Percentiles rank a stretch among this genome's conserved stretches.
phyloP scores from a whole-genome alignment of 441 rosid genomes.

The Dalechampia spathulata region DNA sequence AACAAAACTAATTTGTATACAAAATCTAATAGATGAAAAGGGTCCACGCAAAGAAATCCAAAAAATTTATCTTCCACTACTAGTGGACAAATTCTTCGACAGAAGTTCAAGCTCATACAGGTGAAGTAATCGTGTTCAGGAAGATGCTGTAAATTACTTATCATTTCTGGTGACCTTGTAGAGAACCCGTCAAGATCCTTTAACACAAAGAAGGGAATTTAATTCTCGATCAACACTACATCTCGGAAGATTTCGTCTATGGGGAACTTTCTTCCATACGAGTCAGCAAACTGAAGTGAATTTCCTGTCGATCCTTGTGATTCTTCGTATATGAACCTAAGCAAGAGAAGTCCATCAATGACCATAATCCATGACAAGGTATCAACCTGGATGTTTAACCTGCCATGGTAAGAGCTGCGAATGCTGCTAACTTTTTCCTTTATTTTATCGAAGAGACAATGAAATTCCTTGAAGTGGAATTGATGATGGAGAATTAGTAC shows the following conservation, averaged over 20 bases:
- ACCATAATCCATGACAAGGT: slow-evolving; percentile 12
- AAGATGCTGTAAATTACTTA: not conserved
- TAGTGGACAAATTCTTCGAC: not conserved
- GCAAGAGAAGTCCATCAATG: slow-evolving; percentile 12
- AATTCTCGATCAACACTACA: slow-evolving; percentile 18
- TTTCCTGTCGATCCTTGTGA: not conserved
- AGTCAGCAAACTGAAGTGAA: not conserved
- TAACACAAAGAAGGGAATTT: slow-evolving; percentile 10
- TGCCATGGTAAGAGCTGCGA: not conserved
- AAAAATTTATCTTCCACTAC: not conserved
- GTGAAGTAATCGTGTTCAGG: not conserved
- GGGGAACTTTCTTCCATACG: too few relatives aligned
- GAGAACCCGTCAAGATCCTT: too few relatives aligned
- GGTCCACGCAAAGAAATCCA: not conserved
- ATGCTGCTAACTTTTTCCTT: not conserved
- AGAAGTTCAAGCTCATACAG: not conserved
- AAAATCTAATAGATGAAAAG: slow-evolving; percentile 13
- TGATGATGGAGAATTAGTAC: not conserved
- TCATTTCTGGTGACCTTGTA: too few relatives aligned
- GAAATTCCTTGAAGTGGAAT: not conserved
- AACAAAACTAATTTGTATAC: slow-evolving; percentile 5
- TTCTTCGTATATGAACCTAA: not conserved
- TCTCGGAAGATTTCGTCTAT: too few relatives aligned
- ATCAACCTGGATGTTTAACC: not conserved
- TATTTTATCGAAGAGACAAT: not conserved